Evolutionary conservation across 805 yeast species (phyloP), one percentile per base, ranked within the genome.

Genomic region (Cyberlindnera maritima): DNA sequence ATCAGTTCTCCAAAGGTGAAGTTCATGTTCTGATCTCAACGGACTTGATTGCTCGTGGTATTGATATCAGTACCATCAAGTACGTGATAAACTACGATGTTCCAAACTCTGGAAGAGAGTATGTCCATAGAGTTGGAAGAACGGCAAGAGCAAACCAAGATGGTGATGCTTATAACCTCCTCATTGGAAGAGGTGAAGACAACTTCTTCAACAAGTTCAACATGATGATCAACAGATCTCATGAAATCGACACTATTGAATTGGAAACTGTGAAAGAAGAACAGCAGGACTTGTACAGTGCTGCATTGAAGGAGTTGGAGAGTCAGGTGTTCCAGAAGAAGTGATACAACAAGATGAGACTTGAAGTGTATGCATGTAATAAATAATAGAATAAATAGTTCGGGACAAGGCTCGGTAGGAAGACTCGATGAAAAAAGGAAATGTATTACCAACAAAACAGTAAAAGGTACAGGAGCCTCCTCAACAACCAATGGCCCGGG

Each of bases 51-150:
- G 87, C 97, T n/a, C 82, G 99, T 68, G 99, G 99, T 70, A 78
- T 94, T 41, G 96, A 92, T 67, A 75, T 94, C 38, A 67, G 75
- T 14, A 74, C 80, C 3, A 79, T 94, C 41, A 74, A 79, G 37
- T 78, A 80, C 52, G 97, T 94, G 12, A 70, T 94, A 43, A 94
- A 94, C 66, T 94, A 94, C 65, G 98, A 94, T 61, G 65, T 90
- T 45, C 99, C 99, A 19, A 74, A 80, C 21, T 85, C 96, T 1
- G 76, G 91, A 1, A 83, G 95, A 53, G 98, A 94, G 57, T 94
- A 94, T 56, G 89, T 94, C 23, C 99, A 94, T 67, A 78, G 99
- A 59, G 89, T 90, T 34, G 99, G 99, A 35, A 83, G 99, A 71
- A 91, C 98, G 0, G 97, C 98, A 2, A 81, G 99, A 68, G 99